Evolutionary conservation across 2,329 filamentous ascomycete species (phyloP).

Genomic region (Chaetomium olivaceum): DNA sequence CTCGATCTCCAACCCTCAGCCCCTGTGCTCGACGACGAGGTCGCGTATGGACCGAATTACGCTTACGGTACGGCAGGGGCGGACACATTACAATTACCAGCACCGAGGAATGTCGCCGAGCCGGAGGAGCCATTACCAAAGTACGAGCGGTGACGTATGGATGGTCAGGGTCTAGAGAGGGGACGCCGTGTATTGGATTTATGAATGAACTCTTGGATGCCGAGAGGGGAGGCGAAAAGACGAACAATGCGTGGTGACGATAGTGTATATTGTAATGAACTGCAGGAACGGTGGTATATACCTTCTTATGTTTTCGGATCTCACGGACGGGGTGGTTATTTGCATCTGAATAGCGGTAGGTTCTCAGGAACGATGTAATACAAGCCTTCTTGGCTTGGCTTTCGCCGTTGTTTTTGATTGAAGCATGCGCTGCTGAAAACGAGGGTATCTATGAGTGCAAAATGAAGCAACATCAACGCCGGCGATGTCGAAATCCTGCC

Average conservation of each 20-base stretch:
- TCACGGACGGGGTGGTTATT: background rate
- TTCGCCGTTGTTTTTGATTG: background rate
- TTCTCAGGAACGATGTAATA: background rate
- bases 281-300: slow-evolving; percentile 5
- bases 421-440: background rate
- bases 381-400: background rate
- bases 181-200: background rate
- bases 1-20: slow-evolving; percentile 53
- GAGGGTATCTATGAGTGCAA: background rate
- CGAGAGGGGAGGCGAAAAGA: background rate
- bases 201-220: background rate
- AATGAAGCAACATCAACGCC: background rate
- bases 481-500: background rate
- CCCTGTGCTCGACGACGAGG: slow-evolving; percentile 54
- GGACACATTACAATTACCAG: slow-evolving; percentile 7
- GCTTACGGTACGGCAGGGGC: slow-evolving; percentile 25
- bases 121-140: slow-evolving; percentile 35
- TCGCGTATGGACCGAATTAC: slow-evolving; percentile 35
- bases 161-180: background rate
- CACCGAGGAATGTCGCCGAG: background rate
- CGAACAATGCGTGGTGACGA: background rate
- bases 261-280: slow-evolving; percentile 23
- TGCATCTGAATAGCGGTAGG: background rate
- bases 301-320: background rate
- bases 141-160: slow-evolving; percentile 35